Conservation (phyloP, 805 yeast species). For the Grigorovia jiainica region DNA sequence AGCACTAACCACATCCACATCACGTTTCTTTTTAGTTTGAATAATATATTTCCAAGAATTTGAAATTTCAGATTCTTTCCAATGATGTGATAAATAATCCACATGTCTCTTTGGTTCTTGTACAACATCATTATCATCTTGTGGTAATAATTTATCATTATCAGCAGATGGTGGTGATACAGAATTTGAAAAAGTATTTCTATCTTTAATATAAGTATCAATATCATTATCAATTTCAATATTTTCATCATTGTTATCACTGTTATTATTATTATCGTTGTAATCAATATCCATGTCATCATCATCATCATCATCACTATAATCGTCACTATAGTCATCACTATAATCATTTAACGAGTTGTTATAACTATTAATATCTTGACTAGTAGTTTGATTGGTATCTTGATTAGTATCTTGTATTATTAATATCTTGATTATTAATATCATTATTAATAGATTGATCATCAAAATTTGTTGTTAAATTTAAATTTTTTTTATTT, state of each 20-base stretch:
- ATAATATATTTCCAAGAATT: slow-evolving; percentile 94
- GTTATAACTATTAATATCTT: not conserved
- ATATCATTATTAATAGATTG: slow-evolving; percentile 15
- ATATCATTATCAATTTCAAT: slow-evolving; percentile 6
- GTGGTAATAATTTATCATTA: slow-evolving; percentile 36
- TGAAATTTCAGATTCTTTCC: slow-evolving; percentile 91
- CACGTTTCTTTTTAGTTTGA: slow-evolving; percentile 48
- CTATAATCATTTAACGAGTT: not conserved
- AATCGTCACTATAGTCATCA: not conserved
- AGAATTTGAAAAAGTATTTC: slow-evolving; percentile 16
- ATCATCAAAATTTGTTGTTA: not conserved
- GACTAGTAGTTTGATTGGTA: not conserved
- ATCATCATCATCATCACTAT: slow-evolving; percentile 7
- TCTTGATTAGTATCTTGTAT: slow-evolving; percentile 16
- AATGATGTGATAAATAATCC: slow-evolving; percentile 87
- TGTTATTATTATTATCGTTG: slow-evolving; percentile 2
- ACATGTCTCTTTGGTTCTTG: slow-evolving; percentile 85
- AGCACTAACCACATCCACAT: slow-evolving; percentile 62
- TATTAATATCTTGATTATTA: slow-evolving; percentile 8
- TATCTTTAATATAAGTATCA: not conserved
- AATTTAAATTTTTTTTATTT: slow-evolving; percentile 30
- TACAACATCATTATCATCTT: slow-evolving; percentile 74
- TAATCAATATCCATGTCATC: slow-evolving; percentile 6
- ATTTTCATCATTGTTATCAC: not conserved
- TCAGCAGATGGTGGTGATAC: slow-evolving; percentile 29